Evolutionary conservation across 176 grass and related monocot genomes (phyloP), one percentile per base, ranked within the genome.

Genomic region (Melocanna baccifera): DNA sequence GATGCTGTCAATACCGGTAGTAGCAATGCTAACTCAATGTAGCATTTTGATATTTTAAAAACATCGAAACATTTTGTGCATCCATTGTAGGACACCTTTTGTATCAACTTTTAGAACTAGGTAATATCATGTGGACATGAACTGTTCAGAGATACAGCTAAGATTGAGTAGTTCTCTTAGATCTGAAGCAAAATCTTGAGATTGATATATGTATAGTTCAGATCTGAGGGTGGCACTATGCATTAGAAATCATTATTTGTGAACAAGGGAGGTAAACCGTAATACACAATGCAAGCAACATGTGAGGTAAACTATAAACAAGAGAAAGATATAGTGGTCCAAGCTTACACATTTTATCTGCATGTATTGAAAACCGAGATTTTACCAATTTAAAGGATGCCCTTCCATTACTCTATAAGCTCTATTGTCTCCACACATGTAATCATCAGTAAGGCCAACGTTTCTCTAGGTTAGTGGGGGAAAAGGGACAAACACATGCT

Each of bases 251-350:
- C 43, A 5, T 67, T 52, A 55, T 19, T n/a, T n/a, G 4, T 82
- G 32, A 37, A 19, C 11, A 69, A 23, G 18, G 41, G 36, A 59
- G 28, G 29, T 40, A 48, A 29, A 58, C 66, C 28, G 65, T 84
- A 47, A 83, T 52, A 58, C 71, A 41, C 55, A 77, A 52, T 73
- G 18, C 75, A 78, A 79, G 75, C 58, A 79, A 56, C 75, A 56
- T 71, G 67, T 45, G 26, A 56, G 46, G n/a, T 32, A 12, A 78
- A 84, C 29, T 36, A 73, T 67, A 66, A 80, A 79, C 47, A 74
- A 84, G 50, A 77, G 20, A 9, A 59, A 71, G 58, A 42, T 73
- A 46, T 18, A 42, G 63, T 77, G 64, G 67, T 82, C 80, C 66
- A 82, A 56, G 58, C 30, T 66, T 73, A 52, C 77, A 80, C 13